Percentiles rank a stretch among this genome's conserved stretches.
Conservation (phyloP, 768 basidiomycete genomes). For the Rhodotorula graminis region DNA sequence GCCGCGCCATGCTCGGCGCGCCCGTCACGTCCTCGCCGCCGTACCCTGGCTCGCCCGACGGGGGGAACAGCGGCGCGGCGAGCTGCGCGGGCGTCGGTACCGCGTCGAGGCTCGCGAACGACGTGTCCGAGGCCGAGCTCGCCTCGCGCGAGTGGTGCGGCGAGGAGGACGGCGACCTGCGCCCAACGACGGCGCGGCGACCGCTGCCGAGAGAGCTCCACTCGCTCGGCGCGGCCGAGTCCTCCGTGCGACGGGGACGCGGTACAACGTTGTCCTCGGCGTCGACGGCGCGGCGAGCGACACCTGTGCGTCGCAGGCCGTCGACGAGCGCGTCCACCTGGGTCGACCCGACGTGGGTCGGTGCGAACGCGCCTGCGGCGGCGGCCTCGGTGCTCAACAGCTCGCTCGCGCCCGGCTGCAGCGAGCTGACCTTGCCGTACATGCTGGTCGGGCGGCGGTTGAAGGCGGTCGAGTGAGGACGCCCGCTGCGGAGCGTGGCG, state of each 20-base stretch:
- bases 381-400: neutral
- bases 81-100: neutral
- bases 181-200: neutral
- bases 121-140: slow-evolving; percentile 17
- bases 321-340: slow-evolving; percentile 14
- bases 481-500: neutral
- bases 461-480: neutral
- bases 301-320: neutral
- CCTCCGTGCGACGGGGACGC: neutral
- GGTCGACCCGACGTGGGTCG: neutral
- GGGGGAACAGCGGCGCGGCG: neutral
- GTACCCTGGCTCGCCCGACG: neutral
- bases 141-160: slow-evolving; percentile 3
- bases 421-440: neutral
- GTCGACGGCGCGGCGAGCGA: neutral
- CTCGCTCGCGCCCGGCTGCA: too few relatives aligned
- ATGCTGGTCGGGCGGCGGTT: neutral
- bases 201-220: neutral
- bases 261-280: neutral
- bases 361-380: neutral
- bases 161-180: too few relatives aligned
- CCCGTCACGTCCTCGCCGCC: slow-evolving; percentile 4
- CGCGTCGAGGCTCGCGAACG: slow-evolving; percentile 21
- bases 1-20: slow-evolving; percentile 17
- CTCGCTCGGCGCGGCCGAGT: neutral